Conservation (phyloP, 106 monocot species). For the Posidonia australis region DNA sequence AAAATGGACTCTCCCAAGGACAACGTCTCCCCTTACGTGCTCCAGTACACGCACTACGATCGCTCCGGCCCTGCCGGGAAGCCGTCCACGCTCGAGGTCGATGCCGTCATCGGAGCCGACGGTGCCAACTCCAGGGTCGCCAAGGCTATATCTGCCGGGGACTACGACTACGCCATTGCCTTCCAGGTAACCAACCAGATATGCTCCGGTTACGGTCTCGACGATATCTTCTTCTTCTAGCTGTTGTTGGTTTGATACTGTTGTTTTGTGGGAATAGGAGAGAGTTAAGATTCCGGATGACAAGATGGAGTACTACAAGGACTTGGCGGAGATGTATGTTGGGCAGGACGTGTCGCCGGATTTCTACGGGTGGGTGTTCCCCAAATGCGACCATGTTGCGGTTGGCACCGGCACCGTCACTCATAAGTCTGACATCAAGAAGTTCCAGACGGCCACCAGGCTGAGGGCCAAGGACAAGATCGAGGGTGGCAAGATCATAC, state of each 20-base stretch:
- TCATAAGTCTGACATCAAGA: constrained; percentile 87
- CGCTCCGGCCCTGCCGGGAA: neutral
- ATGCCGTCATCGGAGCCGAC: constrained; percentile 56
- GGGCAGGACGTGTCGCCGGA: constrained; percentile 90
- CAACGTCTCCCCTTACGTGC: constrained; percentile 3
- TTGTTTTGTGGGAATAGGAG: neutral
- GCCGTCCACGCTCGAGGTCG: constrained; percentile 8
- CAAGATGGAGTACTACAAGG: constrained; percentile 26
- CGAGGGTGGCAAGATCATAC: constrained; percentile 23
- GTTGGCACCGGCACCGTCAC: constrained; percentile 96
- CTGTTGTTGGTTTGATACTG: too few species aligned
- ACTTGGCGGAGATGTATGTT: constrained; percentile 68
- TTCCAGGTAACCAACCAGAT: constrained; percentile 10
- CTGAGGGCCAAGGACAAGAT: constrained; percentile 59
- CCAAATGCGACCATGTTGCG: constrained; percentile 95
- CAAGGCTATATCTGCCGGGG: constrained; percentile 78
- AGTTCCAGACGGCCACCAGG: constrained; percentile 82
- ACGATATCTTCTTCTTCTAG: too few species aligned
- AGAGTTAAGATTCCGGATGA: constrained; percentile 17
- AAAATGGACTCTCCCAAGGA: constrained; percentile 12
- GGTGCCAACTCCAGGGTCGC: constrained; percentile 89
- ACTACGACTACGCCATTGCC: constrained; percentile 54
- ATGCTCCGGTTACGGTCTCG: too few species aligned
- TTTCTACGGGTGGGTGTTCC: constrained; percentile 98
- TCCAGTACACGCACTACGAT: constrained; percentile 18